Conservation (phyloP, 306 rosid species). For the Rosa persica region DNA sequence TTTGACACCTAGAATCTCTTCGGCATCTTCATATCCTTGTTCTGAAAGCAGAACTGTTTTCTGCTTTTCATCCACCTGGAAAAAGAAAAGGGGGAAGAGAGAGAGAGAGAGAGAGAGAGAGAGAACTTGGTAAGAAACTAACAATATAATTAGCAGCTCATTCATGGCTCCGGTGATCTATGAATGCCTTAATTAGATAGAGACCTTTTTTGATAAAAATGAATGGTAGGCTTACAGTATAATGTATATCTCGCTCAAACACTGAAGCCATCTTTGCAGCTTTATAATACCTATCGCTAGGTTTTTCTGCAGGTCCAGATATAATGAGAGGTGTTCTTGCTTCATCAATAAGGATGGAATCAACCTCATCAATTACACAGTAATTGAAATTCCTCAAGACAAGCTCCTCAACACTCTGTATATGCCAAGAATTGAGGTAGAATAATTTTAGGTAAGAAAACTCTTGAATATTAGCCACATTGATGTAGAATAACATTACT, state of each 20-base stretch:
- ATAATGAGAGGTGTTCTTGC: constrained; percentile 98
- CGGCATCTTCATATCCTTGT: constrained; percentile 98
- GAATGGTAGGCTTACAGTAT: constrained; percentile 60
- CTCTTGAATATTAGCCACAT: background rate
- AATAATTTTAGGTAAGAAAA: background rate
- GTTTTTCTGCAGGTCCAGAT: constrained; percentile 96
- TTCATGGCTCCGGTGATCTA: background rate
- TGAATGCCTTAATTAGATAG: background rate
- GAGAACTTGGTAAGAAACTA: constrained; percentile 2
- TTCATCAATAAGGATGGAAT: constrained; percentile 97
- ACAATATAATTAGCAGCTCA: background rate
- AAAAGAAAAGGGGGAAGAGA: background rate
- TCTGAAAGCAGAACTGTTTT: constrained; percentile 83
- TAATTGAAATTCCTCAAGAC: constrained; percentile 84
- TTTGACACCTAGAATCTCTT: constrained; percentile 84
- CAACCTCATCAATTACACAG: constrained; percentile 96
- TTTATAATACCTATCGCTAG: constrained; percentile 81
- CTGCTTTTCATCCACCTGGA: constrained; percentile 94
- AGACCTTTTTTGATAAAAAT: background rate
- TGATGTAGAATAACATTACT: constrained; percentile 14
- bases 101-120: background rate
- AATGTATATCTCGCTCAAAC: constrained; percentile 84
- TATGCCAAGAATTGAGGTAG: constrained; percentile 35
- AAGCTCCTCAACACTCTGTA: constrained; percentile 95
- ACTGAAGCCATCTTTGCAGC: constrained; percentile 96